Conservation (phyloP, 1,284 basidiomycete genomes). For the Caloboletus firmus region DNA sequence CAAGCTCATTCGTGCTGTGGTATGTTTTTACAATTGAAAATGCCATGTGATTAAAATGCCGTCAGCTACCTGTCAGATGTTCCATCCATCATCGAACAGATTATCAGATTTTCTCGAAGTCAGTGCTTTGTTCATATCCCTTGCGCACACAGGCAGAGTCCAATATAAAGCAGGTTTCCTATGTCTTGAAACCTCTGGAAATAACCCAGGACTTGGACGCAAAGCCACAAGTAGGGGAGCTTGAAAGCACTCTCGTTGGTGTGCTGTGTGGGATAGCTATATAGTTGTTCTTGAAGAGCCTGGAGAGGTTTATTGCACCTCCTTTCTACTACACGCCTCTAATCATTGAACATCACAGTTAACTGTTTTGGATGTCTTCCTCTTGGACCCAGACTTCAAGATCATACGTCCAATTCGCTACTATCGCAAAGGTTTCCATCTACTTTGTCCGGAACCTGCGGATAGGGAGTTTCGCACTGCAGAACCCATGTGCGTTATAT, state of each 20-base stretch:
- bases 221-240: conserved; percentile 67
- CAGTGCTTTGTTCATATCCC: conserved; percentile 81
- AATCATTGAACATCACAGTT: conserved; percentile 48
- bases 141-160: conserved; percentile 81
- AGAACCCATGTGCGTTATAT: conserved; percentile 10
- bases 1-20: conserved; percentile 85
- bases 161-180: conserved; percentile 93
- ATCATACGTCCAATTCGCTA: conserved; percentile 80
- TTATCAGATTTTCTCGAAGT: conserved; percentile 95
- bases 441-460: conserved; percentile 46
- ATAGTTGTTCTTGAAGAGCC: conserved; percentile 87
- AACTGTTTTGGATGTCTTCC: conserved; percentile 89
- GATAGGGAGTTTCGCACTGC: conserved; percentile 31
- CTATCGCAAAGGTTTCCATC: conserved; percentile 73
- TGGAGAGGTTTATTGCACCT: conserved; percentile 61
- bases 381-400: conserved; percentile 88
- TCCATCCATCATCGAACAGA: conserved; percentile 91
- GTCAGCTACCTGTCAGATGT: conserved; percentile 72
- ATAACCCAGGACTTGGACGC: conserved; percentile 57
- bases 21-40: conserved; percentile 34
- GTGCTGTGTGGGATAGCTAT: conserved; percentile 91
- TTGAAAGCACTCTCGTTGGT: conserved; percentile 83
- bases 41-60: neutral
- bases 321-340: conserved; percentile 9
- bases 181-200: conserved; percentile 51